These are phyloP conservation scores for Populus deltoides DNA, from an alignment of 345 rosid species.

Conservation along the genomic window DNA sequence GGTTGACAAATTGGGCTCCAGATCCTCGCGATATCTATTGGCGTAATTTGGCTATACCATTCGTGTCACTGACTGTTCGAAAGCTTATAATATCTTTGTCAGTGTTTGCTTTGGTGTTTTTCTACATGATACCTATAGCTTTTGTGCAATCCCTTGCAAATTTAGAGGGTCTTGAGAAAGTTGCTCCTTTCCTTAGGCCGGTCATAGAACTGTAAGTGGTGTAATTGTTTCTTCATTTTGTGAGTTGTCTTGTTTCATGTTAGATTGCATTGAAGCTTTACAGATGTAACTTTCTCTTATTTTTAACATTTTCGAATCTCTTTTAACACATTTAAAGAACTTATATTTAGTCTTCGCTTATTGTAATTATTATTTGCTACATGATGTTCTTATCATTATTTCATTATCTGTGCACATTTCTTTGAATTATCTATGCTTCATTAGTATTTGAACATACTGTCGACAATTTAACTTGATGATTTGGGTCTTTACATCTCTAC, in stretches of 20 bases:
- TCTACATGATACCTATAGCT: constrained; percentile 98
- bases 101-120: constrained; percentile 85
- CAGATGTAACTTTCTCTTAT: not conserved
- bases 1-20: constrained; percentile 96
- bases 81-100: constrained; percentile 63
- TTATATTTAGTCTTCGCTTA: not conserved
- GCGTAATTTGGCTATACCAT: constrained; percentile 89
- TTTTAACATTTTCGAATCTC: not conserved
- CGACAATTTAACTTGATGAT: not conserved
- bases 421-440: not conserved
- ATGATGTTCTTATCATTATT: not conserved
- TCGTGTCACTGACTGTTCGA: constrained; percentile 75
- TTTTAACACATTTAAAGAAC: not conserved
- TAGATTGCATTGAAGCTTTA: not conserved
- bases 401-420: not conserved
- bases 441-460: not conserved
- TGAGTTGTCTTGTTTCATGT: not conserved
- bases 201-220: constrained; percentile 79
- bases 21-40: constrained; percentile 97
- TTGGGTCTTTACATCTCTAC: not conserved
- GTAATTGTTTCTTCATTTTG: not conserved
- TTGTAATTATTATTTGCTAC: not conserved
- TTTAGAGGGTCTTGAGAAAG: constrained; percentile 80
- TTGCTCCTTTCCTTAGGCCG: constrained; percentile 96
- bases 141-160: constrained; percentile 98